phyloP scores from a whole-genome alignment of 805 yeast genomes.

The Saturnispora serradocipensis region DNA sequence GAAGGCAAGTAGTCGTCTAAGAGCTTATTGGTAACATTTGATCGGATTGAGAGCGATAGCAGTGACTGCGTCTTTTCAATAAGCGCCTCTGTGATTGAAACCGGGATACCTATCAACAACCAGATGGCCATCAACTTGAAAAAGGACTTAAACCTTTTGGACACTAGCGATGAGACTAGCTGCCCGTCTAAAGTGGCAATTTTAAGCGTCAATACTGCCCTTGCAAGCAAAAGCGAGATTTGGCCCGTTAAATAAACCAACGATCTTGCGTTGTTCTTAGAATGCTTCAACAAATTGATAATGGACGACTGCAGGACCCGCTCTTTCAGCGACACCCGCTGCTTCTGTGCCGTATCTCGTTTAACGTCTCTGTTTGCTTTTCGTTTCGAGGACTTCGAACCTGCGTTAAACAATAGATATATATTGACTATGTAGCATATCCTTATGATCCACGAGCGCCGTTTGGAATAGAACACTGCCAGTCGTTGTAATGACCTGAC shows the following conservation, averaged over 20 bases:
- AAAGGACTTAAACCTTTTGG: conserved; percentile 58
- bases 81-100: conserved; percentile 67
- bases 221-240: conserved; percentile 46
- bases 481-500: conserved; percentile 6
- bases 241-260: conserved; percentile 32
- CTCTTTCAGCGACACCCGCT: conserved; percentile 1
- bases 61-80: conserved; percentile 52
- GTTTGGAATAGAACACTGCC: conserved; percentile 15
- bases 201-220: conserved; percentile 69
- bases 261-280: conserved; percentile 15
- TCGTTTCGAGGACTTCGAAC: conserved; percentile 12
- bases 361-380: background rate
- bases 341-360: background rate
- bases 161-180: conserved; percentile 72
- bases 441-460: conserved; percentile 18
- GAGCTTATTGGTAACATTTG: conserved; percentile 53
- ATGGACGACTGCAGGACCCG: background rate
- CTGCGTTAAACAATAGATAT: conserved; percentile 22
- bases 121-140: conserved; percentile 56
- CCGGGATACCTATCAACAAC: conserved; percentile 83
- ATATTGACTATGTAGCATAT: conserved; percentile 18
- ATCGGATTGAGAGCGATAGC: conserved; percentile 50
- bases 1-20: conserved; percentile 67
- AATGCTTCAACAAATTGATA: background rate
- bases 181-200: conserved; percentile 84